Evolutionary conservation across 2,329 filamentous ascomycete species (phyloP).

Genomic region (Amphichorda felina): DNA sequence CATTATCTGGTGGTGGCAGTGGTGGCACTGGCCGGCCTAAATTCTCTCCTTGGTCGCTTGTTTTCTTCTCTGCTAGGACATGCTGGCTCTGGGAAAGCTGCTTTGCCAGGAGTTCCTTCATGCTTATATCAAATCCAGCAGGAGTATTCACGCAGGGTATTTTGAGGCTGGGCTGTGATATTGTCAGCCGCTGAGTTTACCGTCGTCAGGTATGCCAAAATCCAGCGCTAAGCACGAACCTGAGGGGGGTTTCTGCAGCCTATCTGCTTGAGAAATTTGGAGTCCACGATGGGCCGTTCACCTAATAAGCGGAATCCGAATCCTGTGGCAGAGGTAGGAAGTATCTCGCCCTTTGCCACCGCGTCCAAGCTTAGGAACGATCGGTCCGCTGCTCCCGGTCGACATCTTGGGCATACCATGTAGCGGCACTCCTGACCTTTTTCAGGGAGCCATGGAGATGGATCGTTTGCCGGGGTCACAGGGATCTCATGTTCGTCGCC

Average conservation of each 20-base stretch:
- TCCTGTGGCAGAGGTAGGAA: slow-evolving; percentile 34
- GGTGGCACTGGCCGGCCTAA: no score
- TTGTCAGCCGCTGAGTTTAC: not conserved
- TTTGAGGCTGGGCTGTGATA: not conserved
- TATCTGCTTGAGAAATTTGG: slow-evolving; percentile 23
- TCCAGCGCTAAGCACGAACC: slow-evolving; percentile 12
- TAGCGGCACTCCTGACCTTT: slow-evolving; percentile 32
- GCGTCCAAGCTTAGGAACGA: slow-evolving; percentile 37
- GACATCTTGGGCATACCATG: slow-evolving; percentile 37
- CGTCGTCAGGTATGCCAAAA: not conserved
- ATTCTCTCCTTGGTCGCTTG: no score
- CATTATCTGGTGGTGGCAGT: not conserved
- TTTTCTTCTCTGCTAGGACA: not conserved
- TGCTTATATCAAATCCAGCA: no score
- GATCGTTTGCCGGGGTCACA: not conserved
- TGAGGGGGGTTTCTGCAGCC: slow-evolving; percentile 23
- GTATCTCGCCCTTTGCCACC: slow-evolving; percentile 35
- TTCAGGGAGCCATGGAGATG: not conserved
- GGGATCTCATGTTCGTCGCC: no score
- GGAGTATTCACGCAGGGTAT: no score
- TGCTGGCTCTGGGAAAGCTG: not conserved
- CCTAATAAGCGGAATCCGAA: slow-evolving; percentile 37
- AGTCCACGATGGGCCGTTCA: slow-evolving; percentile 29
- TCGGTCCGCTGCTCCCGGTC: slow-evolving; percentile 28
- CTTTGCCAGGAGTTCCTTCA: not conserved